These are phyloP conservation scores for Pichia kluyveri DNA, from an alignment of 805 yeast genomes.

Conservation along the genomic window DNA sequence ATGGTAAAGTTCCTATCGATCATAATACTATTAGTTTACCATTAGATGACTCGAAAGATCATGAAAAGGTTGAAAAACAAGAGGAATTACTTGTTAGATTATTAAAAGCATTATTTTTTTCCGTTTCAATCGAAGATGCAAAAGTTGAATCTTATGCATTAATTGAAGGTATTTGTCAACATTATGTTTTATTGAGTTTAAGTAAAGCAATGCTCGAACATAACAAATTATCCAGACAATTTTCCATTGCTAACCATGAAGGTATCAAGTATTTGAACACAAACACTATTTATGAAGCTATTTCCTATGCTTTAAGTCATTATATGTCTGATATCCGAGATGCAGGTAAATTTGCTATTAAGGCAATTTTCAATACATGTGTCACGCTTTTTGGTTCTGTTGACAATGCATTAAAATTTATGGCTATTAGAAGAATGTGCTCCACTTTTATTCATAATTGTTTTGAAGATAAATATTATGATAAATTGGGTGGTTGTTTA, in stretches of 20 bases:
- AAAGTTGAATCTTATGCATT: constrained; percentile 56
- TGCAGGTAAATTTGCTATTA: constrained; percentile 61
- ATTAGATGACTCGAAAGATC: constrained; percentile 37
- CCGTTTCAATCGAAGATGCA: constrained; percentile 68
- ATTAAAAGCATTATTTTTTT: constrained; percentile 61
- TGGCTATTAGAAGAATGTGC: constrained; percentile 67
- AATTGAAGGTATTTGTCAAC: constrained; percentile 62
- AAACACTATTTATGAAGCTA: constrained; percentile 61
- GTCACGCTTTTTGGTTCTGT: constrained; percentile 56
- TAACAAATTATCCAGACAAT: constrained; percentile 56
- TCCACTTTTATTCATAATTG: constrained; percentile 85
- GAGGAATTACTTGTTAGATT: constrained; percentile 58
- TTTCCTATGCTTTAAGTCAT: constrained; percentile 72
- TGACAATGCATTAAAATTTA: constrained; percentile 60
- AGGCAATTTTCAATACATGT: constrained; percentile 52
- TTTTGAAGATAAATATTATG: constrained; percentile 79
- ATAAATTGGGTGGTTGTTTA: constrained; percentile 80
- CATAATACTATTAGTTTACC: constrained; percentile 19
- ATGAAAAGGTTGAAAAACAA: constrained; percentile 43
- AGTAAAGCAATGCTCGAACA: constrained; percentile 65
- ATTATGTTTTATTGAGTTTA: constrained; percentile 68
- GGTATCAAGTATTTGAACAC: constrained; percentile 66
- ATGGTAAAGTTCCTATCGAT: constrained; percentile 18
- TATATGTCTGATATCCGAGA: constrained; percentile 62
- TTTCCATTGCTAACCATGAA: constrained; percentile 70